Evolutionary conservation across 176 grass and related monocot species (phyloP), one percentile per base, ranked within the genome.

Genomic region (Triticum monococcum): DNA sequence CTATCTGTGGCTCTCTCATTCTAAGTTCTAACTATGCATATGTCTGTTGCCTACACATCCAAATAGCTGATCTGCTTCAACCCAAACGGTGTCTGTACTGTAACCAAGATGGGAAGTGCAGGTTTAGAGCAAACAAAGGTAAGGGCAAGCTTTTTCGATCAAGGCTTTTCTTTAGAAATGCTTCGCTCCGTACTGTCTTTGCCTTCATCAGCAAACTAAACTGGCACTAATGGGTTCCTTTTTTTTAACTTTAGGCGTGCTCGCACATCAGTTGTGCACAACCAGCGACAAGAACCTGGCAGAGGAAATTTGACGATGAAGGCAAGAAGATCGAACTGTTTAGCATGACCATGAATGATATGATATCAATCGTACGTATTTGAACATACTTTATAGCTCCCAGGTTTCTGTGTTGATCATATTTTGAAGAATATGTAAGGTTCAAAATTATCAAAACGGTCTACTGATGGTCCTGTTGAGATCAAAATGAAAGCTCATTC

Each of bases 271-370:
- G 48, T n/a, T 75, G 41, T 75, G 72, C 23, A 28, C 41, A 75
- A 48, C 72, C 72, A 75, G 41, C 72, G 23, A 45, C 1, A 75
- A 75, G 72, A 75, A 75, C 72, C 13, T 75, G 72, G 72, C 72
- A 75, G 23, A 74, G 72, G 72, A 75, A 75, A 75, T 75, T 75
- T 16, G 41, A 75, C 13, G 41, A 75, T 14, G 41, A 48, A 18
- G 72, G 23, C 24, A 75, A 75, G 72, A 48, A 75, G 41, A 75
- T 75, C 4, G 41, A 75, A 48, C 3, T 75, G 41, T 75, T 75
- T 75, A 75, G 41, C 72, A 75, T 75, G 72, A 75, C 72, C 41
- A 75, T 48, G 72, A 43, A 48, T 48, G 72, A 75, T 75, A 13
- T 75, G 72, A 25, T 75, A 48, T 75, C 72, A 17, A 28, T 75